Base-by-base conservation (phyloP, 139 green algal genomes). In the Closterium sp. region DNA sequence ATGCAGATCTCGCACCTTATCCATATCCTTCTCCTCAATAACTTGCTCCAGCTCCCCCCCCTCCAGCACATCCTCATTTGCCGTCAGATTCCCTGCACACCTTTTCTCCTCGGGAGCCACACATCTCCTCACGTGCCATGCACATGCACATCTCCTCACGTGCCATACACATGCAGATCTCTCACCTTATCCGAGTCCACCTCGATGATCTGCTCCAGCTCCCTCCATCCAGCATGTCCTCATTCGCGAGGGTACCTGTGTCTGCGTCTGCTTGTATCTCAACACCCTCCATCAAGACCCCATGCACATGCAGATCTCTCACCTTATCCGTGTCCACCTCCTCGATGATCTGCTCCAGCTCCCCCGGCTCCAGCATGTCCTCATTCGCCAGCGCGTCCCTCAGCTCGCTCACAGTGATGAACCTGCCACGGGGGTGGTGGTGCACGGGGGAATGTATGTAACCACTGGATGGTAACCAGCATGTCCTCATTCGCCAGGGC, bases 361-460 rank as follows among this genome's bases (percentile, higher is more conserved):
- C 83, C 3, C 84, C 89, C 16, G 32, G 31, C 25, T 89, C 84
- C 32, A 89, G 25, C 33, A 55, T 84, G 32, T 88, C 30, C 35
- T 92, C 89, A 33, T 31, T 84, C 31, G 34, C 34, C 30, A 92
- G 89, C 6, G 90, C 92, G 83, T 91, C 35, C 23, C 88, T 36
- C 90, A 94, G 31, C 92, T 94, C 92, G n/a, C 91, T 91, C 19
- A 88, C 76, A 33, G 92, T 93, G 88, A 94, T 94, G 76, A 86
- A 94, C 32, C 92, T 92, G 64, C 34, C 2, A 33, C 4, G 5
- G 21, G 32, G 31, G 84, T n/a, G n/a, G n/a, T n/a, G 21, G 25
- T 66, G 31, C 21, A n/a, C 10, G n/a, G 32, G 30, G 35, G 81
- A 28, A 9, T 34, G 16, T 16, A 21, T 66, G 84, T 34, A 87